These are phyloP conservation scores for Monosporascus sp. DNA, from an alignment of 2,329 filamentous ascomycete genomes.

Conservation along the genomic window DNA sequence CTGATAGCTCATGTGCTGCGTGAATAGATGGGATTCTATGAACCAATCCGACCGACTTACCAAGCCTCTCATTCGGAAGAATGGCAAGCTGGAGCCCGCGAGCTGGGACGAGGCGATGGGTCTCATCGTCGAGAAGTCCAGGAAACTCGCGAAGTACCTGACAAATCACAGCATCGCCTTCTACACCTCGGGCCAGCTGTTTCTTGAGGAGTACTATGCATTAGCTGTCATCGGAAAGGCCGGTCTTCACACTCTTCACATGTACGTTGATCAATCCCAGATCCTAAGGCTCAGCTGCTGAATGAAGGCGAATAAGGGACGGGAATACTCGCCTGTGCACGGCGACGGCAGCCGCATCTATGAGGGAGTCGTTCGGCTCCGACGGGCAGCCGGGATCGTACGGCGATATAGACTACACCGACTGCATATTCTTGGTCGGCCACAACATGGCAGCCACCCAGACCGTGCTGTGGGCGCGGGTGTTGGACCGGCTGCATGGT, in stretches of 20 bases:
- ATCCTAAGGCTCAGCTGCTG: too few species aligned
- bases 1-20: too few species aligned
- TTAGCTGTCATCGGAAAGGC: constrained; percentile 33
- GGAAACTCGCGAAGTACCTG: constrained; percentile 23
- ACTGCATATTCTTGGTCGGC: constrained; percentile 32
- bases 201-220: constrained; percentile 34
- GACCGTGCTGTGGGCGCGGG: constrained; percentile 31
- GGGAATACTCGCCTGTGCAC: constrained; percentile 35
- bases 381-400: constrained; percentile 34
- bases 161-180: constrained; percentile 33
- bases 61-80: constrained; percentile 27
- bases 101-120: constrained; percentile 34
- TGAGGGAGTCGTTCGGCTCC: constrained; percentile 32
- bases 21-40: constrained; percentile 15
- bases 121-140: constrained; percentile 26
- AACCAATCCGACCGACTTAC: constrained; percentile 25
- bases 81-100: constrained; percentile 28
- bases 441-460: constrained; percentile 32
- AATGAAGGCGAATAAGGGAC: constrained; percentile 21
- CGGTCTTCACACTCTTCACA: constrained; percentile 31
- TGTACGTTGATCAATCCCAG: constrained; percentile 16
- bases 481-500: constrained; percentile 30
- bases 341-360: constrained; percentile 31
- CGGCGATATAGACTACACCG: constrained; percentile 30
- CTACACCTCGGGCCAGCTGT: constrained; percentile 33